Evolutionary conservation across 345 rosid genomes (phyloP).

Genomic region (Bretschneidera sinensis): DNA sequence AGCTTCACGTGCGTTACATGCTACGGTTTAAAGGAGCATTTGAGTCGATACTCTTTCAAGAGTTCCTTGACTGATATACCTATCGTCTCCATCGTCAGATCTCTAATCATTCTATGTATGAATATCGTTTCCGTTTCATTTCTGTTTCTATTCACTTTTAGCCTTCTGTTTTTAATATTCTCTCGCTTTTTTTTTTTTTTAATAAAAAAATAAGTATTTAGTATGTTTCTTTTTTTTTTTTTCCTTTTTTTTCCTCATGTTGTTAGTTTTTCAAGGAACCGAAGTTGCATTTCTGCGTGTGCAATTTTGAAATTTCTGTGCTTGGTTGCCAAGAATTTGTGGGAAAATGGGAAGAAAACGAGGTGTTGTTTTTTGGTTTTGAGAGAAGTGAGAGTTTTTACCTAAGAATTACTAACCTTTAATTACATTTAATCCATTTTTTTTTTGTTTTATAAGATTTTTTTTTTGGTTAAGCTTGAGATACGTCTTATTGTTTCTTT

Average conservation of each 20-base stretch:
- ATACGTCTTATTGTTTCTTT: not conserved
- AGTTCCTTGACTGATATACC: slow-evolving; percentile 81
- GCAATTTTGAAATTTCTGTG: too few species aligned
- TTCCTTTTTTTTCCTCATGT: not conserved
- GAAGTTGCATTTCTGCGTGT: too few species aligned
- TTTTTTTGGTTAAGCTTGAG: too few species aligned
- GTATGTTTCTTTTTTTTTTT: not conserved
- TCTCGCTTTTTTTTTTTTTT: too few species aligned
- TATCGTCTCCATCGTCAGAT: slow-evolving; percentile 77
- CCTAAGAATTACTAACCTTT: not conserved
- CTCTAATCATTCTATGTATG: slow-evolving; percentile 69
- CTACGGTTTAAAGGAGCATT: slow-evolving; percentile 55
- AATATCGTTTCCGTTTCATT: not conserved
- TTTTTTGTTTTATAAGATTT: too few species aligned
- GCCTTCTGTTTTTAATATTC: not conserved
- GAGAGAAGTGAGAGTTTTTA: not conserved
- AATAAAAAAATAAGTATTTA: not conserved
- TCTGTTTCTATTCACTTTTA: not conserved
- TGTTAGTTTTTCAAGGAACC: not conserved
- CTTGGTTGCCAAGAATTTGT: not conserved
- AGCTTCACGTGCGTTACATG: slow-evolving; percentile 79
- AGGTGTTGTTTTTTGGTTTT: not conserved
- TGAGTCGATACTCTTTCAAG: slow-evolving; percentile 61
- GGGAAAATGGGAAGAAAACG: not conserved
- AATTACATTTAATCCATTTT: too few species aligned